Evolutionary conservation across 352 stramenopile species (phyloP).

Genomic region (Globisporangium nodosum): DNA sequence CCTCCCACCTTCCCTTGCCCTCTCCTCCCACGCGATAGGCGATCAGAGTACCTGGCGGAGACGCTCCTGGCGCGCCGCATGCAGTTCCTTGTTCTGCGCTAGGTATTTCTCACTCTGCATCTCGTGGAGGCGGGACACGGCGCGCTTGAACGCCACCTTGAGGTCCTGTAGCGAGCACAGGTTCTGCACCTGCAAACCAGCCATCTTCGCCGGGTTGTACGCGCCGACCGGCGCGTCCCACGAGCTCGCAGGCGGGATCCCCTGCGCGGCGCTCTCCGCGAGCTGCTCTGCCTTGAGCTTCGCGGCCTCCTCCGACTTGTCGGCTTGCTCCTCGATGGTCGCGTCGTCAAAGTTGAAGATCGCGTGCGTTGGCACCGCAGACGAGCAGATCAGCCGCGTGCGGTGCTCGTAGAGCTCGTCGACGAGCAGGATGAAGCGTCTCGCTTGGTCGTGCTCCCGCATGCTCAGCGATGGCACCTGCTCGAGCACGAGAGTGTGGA

Average conservation of each 20-base stretch:
- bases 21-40: background rate
- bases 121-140: slow-evolving; percentile 77
- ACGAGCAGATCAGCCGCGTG: slow-evolving; percentile 52
- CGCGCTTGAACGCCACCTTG: slow-evolving; percentile 70
- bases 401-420: slow-evolving; percentile 96
- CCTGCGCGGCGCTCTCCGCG: slow-evolving; percentile 24
- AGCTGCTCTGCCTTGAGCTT: slow-evolving; percentile 34
- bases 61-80: slow-evolving; percentile 14
- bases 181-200: slow-evolving; percentile 49
- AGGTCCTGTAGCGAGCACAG: slow-evolving; percentile 69
- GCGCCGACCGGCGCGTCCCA: slow-evolving; percentile 55
- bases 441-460: slow-evolving; percentile 86
- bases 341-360: slow-evolving; percentile 77
- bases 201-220: slow-evolving; percentile 56
- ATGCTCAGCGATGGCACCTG: slow-evolving; percentile 85
- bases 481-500: slow-evolving; percentile 89
- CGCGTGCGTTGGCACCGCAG: slow-evolving; percentile 26
- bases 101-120: slow-evolving; percentile 84
- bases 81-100: slow-evolving; percentile 33
- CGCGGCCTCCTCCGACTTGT: slow-evolving; percentile 19
- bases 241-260: slow-evolving; percentile 55
- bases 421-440: slow-evolving; percentile 96
- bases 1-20: background rate
- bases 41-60: slow-evolving; percentile 19
- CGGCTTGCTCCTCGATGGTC: slow-evolving; percentile 15